Evolutionary conservation across 2,329 filamentous ascomycete species (phyloP).

Genomic region (Teratosphaeria nubilosa): DNA sequence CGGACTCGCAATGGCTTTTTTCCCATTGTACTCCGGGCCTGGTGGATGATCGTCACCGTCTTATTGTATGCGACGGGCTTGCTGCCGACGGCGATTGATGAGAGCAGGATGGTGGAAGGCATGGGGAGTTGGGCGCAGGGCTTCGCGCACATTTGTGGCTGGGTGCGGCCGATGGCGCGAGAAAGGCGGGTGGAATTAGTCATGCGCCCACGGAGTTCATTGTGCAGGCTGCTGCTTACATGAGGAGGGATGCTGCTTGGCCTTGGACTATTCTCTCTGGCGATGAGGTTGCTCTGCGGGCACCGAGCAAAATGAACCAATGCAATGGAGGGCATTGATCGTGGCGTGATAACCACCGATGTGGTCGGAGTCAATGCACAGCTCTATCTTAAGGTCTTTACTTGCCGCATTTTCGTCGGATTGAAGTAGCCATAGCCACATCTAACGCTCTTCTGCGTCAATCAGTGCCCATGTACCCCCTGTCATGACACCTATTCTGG

Average conservation of each 20-base stretch:
- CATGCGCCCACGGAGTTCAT: too few species aligned
- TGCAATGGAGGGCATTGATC: too few species aligned
- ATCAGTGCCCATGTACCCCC: not conserved
- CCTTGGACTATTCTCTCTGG: too few species aligned
- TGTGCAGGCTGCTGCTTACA: too few species aligned
- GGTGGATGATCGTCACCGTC: not conserved
- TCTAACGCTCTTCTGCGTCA: not conserved
- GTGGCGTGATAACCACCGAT: too few species aligned
- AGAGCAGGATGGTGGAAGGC: not conserved
- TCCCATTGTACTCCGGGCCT: too few species aligned
- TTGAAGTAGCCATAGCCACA: not conserved
- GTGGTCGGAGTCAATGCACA: not conserved
- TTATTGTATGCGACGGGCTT: not conserved
- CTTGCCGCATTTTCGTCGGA: not conserved
- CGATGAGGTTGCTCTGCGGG: too few species aligned
- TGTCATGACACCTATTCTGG: not conserved
- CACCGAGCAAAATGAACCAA: too few species aligned
- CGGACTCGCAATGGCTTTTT: not conserved
- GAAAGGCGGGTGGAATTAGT: not conserved
- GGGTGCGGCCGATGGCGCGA: not conserved
- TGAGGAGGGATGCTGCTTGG: too few species aligned
- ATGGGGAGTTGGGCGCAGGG: not conserved
- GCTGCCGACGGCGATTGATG: not conserved
- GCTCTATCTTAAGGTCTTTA: not conserved
- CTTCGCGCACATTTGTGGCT: not conserved